phyloP scores from a whole-genome alignment of 306 rosid genomes.

The Oemleria cerasiformis region DNA sequence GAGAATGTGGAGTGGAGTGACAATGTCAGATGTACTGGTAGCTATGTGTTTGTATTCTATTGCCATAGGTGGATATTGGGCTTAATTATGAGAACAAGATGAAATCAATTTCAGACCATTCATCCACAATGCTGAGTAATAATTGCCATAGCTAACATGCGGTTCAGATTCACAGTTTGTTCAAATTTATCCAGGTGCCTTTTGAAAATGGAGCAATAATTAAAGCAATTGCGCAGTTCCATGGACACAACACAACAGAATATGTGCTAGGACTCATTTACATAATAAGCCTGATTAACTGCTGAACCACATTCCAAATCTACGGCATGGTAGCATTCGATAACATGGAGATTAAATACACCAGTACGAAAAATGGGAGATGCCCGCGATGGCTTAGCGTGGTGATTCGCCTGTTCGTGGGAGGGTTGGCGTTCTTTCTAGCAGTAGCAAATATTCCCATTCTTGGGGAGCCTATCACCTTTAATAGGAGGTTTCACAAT shows the following conservation, averaged over 20 bases:
- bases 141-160: background rate
- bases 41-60: conserved; percentile 49
- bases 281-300: conserved; percentile 29
- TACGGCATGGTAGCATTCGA: conserved; percentile 64
- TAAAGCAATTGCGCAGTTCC: conserved; percentile 33
- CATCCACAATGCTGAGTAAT: too few relatives aligned
- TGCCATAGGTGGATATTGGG: conserved; percentile 63
- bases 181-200: conserved; percentile 29
- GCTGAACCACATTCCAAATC: conserved; percentile 51
- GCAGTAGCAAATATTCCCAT: conserved; percentile 61
- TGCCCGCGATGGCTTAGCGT: conserved; percentile 40
- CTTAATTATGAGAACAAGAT: conserved; percentile 63
- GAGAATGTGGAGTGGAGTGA: conserved; percentile 51
- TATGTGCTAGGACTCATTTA: conserved; percentile 40
- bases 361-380: conserved; percentile 31
- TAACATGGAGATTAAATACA: conserved; percentile 51
- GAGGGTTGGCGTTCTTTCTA: conserved; percentile 44
- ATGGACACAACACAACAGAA: conserved; percentile 37
- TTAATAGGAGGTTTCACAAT: conserved; percentile 51
- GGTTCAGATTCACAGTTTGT: background rate
- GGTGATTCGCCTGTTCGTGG: conserved; percentile 40
- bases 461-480: conserved; percentile 42
- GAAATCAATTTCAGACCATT: background rate
- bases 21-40: conserved; percentile 39
- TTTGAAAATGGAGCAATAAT: background rate